Evolutionary conservation across 768 basidiomycete genomes (phyloP).

Genomic region (Amanita rimosa): DNA sequence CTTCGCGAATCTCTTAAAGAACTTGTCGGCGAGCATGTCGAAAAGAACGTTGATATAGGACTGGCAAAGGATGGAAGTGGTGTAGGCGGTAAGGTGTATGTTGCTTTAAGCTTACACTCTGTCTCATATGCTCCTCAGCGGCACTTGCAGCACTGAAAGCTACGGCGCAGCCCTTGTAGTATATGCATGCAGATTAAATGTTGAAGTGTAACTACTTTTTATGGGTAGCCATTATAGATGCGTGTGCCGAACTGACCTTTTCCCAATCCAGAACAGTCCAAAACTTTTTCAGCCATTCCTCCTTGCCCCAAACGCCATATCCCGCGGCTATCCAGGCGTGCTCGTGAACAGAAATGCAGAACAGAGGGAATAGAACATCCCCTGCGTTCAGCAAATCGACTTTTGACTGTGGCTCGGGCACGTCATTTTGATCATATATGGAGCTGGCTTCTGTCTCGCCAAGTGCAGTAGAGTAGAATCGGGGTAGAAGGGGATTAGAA

Average conservation of each 20-base stretch:
- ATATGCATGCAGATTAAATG: background rate
- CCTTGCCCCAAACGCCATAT: constrained; percentile 87
- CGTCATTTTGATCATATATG: constrained; percentile 4
- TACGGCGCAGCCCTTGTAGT: constrained; percentile 28
- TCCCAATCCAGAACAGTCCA: constrained; percentile 79
- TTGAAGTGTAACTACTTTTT: background rate
- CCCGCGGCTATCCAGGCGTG: constrained; percentile 81
- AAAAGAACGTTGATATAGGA: constrained; percentile 74
- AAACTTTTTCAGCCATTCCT: constrained; percentile 73
- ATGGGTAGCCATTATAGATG: background rate
- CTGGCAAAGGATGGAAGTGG: constrained; percentile 97
- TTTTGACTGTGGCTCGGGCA: constrained; percentile 11
- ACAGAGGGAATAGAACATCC: constrained; percentile 55
- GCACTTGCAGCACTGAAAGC: constrained; percentile 83
- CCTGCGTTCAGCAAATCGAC: constrained; percentile 27
- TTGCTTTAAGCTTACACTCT: constrained; percentile 4
- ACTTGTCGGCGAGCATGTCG: constrained; percentile 72
- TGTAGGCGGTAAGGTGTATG: constrained; percentile 71
- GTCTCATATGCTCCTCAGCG: constrained; percentile 34
- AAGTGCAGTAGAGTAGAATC: background rate
- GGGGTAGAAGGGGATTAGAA: constrained; percentile 1
- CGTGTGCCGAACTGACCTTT: constrained; percentile 37
- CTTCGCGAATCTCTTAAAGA: constrained; percentile 65
- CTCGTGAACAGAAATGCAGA: constrained; percentile 72
- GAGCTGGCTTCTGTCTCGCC: constrained; percentile 7